Evolutionary conservation across 1,284 basidiomycete species (phyloP).

Genomic region (Rhodotorula sp.): DNA sequence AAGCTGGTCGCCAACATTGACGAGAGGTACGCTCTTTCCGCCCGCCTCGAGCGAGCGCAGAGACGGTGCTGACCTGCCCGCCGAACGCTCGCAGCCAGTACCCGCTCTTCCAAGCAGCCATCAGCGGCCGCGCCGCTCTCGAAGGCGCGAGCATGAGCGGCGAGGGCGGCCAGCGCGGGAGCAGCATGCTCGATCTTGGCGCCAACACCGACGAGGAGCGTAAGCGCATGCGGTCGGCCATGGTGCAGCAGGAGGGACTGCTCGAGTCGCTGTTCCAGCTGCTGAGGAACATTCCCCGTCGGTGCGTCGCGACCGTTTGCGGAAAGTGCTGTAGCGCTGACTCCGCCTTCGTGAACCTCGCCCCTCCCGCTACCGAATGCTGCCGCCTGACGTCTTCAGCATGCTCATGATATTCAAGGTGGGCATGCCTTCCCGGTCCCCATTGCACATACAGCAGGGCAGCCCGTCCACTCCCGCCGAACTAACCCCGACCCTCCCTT

Average conservation of each 20-base stretch:
- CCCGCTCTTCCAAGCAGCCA: conserved; percentile 74
- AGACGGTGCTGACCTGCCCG: no score
- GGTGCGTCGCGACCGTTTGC: conserved; percentile 42
- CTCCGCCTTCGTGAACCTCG: no score
- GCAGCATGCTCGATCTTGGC: conserved; percentile 71
- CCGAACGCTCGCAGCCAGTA: conserved; percentile 5
- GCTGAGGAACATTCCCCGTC: conserved; percentile 74
- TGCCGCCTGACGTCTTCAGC: conserved; percentile 3
- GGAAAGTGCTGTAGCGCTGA: no score
- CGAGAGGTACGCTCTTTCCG: conserved; percentile 60
- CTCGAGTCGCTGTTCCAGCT: conserved; percentile 80
- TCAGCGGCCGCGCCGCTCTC: conserved; percentile 62
- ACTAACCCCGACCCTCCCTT: conserved; percentile 69
- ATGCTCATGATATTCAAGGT: conserved; percentile 81
- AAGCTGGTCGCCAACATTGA: conserved; percentile 81
- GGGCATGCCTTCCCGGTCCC: conserved; percentile 3
- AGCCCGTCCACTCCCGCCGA: not conserved
- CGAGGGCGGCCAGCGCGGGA: conserved; percentile 45
- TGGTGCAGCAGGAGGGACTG: conserved; percentile 76
- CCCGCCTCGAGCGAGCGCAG: no score
- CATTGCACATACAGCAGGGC: no score
- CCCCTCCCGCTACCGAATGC: no score
- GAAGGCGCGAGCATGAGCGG: conserved; percentile 34
- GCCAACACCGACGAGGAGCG: conserved; percentile 70
- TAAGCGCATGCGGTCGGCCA: conserved; percentile 74